phyloP scores from a whole-genome alignment of 768 basidiomycete species.

The Solioccasus polychromus region DNA sequence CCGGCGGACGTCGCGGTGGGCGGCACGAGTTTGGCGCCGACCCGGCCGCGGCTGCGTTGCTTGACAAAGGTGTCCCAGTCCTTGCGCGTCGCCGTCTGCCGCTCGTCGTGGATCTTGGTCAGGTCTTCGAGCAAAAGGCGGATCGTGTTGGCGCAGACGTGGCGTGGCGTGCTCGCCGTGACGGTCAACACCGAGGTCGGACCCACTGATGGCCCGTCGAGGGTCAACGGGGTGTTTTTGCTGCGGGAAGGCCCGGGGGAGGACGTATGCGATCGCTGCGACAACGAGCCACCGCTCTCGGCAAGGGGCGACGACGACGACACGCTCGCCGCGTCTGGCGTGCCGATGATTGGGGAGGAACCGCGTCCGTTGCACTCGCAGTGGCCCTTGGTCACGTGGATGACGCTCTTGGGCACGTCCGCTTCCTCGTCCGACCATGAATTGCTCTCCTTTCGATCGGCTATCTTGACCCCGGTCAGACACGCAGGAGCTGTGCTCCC shows the following conservation, averaged over 20 bases:
- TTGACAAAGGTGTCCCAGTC: conserved; percentile 91
- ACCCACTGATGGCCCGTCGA: conserved; percentile 11
- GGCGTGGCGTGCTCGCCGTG: conserved; percentile 61
- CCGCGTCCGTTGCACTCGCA: conserved; percentile 41
- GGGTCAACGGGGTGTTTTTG: conserved; percentile 37
- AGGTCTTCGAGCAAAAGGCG: conserved; percentile 71
- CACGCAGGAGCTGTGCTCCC: conserved; percentile 78
- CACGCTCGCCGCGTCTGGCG: conserved; percentile 11
- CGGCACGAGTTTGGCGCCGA: conserved; percentile 22
- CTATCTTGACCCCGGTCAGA: conserved; percentile 83
- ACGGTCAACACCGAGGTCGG: conserved; percentile 57
- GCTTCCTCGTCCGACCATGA: conserved; percentile 71
- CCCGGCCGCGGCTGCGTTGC: conserved; percentile 52
- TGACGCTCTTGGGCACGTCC: conserved; percentile 28
- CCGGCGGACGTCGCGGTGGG: conserved; percentile 20
- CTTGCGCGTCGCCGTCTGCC: conserved; percentile 62
- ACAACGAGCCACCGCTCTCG: conserved; percentile 27
- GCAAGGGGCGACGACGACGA: conserved; percentile 11
- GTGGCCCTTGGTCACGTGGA: conserved; percentile 39
- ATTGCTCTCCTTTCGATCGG: conserved; percentile 77
- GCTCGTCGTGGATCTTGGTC: conserved; percentile 78
- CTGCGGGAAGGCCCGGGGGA: conserved; percentile 54
- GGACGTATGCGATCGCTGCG: conserved; percentile 28
- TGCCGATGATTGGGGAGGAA: background rate
- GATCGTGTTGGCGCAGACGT: conserved; percentile 74